Conservation (phyloP, 2,329 filamentous ascomycete genomes). For the Diaporthe sp. region DNA sequence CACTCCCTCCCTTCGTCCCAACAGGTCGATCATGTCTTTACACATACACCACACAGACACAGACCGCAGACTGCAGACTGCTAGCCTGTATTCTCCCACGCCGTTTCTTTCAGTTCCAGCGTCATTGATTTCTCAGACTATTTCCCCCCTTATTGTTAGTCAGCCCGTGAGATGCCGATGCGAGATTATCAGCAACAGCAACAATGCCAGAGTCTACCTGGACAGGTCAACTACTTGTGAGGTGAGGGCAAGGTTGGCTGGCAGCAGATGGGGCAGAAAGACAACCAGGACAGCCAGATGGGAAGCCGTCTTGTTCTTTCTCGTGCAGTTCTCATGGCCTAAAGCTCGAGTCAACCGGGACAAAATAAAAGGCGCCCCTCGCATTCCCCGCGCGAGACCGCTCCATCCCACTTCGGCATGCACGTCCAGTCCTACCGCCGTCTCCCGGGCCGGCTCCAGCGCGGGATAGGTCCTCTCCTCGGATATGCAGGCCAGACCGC, state of each 20-base stretch:
- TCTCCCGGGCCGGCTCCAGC: slow-evolving; percentile 23
- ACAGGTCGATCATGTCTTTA: slow-evolving; percentile 26
- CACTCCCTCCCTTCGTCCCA: slow-evolving; percentile 24
- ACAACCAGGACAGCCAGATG: not conserved
- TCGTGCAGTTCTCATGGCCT: slow-evolving; percentile 2
- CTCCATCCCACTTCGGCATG: slow-evolving; percentile 29
- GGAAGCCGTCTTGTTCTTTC: not conserved
- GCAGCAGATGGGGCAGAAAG: not conserved
- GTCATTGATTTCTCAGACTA: not conserved
- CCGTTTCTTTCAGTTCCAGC: not conserved
- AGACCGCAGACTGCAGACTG: not conserved
- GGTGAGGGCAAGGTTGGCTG: not conserved
- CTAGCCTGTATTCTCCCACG: not conserved
- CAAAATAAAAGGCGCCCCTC: slow-evolving; percentile 7
- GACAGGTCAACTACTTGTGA: not conserved
- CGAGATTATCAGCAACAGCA: not conserved
- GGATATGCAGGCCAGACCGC: slow-evolving; percentile 7
- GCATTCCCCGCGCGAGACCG: slow-evolving; percentile 13
- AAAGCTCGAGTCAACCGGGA: not conserved
- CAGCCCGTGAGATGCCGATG: not conserved
- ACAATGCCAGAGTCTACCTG: not conserved
- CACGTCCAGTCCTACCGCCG: slow-evolving; percentile 25
- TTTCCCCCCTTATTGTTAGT: not conserved
- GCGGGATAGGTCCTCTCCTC: slow-evolving; percentile 14
- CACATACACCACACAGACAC: not conserved